These are phyloP conservation scores for Cucurbita pepo DNA, from an alignment of 306 rosid genomes.

Conservation along the genomic window DNA sequence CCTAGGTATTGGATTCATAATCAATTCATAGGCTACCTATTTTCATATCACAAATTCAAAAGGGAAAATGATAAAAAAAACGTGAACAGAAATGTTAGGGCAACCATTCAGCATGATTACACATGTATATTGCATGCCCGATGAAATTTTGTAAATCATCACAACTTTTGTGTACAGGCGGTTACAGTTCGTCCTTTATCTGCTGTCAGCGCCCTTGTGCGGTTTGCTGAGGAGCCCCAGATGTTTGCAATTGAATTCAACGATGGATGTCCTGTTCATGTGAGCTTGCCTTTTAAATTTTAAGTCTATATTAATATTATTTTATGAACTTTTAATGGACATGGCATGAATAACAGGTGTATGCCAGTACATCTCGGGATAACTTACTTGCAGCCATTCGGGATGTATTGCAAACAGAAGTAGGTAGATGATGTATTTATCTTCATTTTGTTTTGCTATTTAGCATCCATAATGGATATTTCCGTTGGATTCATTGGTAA, in stretches of 20 bases:
- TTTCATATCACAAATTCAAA: neutral
- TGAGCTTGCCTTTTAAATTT: slow-evolving; percentile 27
- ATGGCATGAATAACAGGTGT: slow-evolving; percentile 50
- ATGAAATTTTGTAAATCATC: slow-evolving; percentile 34
- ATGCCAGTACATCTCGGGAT: slow-evolving; percentile 97
- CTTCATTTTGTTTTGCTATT: slow-evolving; percentile 16
- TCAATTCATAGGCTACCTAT: neutral
- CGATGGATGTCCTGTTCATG: slow-evolving; percentile 96
- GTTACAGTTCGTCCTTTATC: slow-evolving; percentile 95
- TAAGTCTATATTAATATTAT: slow-evolving; percentile 8
- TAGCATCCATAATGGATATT: neutral
- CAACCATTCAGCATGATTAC: neutral
- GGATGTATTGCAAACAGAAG: slow-evolving; percentile 89
- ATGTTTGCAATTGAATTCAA: slow-evolving; percentile 97
- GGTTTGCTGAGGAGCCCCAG: slow-evolving; percentile 98
- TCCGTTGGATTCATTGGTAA: neutral
- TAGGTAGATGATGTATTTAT: slow-evolving; percentile 56
- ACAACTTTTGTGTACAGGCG: slow-evolving; percentile 85
- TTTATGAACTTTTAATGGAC: slow-evolving; percentile 21
- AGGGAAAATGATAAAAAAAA: neutral
- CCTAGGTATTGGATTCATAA: neutral
- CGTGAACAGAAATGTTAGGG: neutral
- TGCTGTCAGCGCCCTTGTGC: slow-evolving; percentile 78
- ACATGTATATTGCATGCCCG: slow-evolving; percentile 1
- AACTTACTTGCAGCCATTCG: slow-evolving; percentile 92